Evolutionary conservation across 2,329 filamentous ascomycete genomes (phyloP), one percentile per base, ranked within the genome.

Genomic region (Didymella pomorum): DNA sequence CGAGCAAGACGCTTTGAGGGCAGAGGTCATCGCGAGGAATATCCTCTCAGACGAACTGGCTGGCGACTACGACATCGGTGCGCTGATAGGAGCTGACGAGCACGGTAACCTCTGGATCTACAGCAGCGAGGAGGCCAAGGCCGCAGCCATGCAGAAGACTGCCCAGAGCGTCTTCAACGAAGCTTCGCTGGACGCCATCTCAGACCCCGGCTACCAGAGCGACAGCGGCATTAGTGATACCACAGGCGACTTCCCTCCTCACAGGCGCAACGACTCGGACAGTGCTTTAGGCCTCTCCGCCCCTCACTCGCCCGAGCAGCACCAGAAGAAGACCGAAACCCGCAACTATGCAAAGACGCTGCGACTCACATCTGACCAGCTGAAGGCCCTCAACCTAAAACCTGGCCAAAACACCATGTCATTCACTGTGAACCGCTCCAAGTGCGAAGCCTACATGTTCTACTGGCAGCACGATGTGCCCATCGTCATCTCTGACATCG

Each of bases 71-170:
- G 95, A 99, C 73, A 96, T 99, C 68, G 95, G 95, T 6, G 90
- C 94, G 2, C 83, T 99, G 28, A 97, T 99, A 68, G 95, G 93
- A 12, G 94, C 95, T 43, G 95, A 99, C 72, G 93, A 96, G 71
- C 88, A 95, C 59, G 95, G 95, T 7, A 99, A 99, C 70, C 83
- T 99, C n/a, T 98, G 95, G 94, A 98, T 99, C 66, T 99, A 99
- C 80, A 95, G 93, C 79, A 98, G 93, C 69, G 93, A 98, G 76
- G 93, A 97, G 72, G 93, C 95, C 23, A 98, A 97, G 73, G 90
- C 95, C 69, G 90, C 91, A 7, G 94, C 94, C 29, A 89, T 89
- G 80, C 88, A 89, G 35, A 82, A 83, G 68, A 81, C 83, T 2
- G 79, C 80, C 1, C 73, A 87, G 59, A 80, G 80, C 25, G 79